Base-by-base conservation (phyloP, 371 early-diverging fungal species). In the Nematocida displodere region DNA sequence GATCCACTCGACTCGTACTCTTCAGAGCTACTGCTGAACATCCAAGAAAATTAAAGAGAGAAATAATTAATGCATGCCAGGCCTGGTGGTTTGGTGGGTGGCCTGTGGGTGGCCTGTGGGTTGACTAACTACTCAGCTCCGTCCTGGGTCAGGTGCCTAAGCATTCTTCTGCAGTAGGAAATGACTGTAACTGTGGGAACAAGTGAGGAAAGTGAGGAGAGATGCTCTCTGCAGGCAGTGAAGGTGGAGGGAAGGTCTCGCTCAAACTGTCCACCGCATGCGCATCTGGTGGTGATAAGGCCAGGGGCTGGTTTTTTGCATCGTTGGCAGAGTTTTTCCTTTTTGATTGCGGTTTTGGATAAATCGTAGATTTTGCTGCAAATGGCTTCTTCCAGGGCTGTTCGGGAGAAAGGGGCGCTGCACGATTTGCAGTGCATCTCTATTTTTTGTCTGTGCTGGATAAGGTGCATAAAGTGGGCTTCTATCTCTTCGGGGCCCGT, bases 1-100 rank as follows among this genome's bases (percentile, higher is more conserved):
- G 75, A 71, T 17, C 39, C 47, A 28, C 39, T 62, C 15, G 75
- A 67, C 11, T 71, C 62, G 36, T 71, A 71, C 36, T 71, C 75
- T 22, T 71, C 75, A n/a, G 62, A 48, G 39, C 68, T 67, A 31
- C 61, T 59, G 42, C 24, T 29, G 17, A 54, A 54, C 58, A 44
- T 59, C 36, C 36, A 44, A 64, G n/a, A 20, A 55, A 54, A 59
- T 29, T 54, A 29, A n/a, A 40, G 54, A 47, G 4, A 52, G 11
- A 64, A 64, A 52, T 52, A 26, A 65, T 63, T 31, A n/a, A 65
- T 58, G 33, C 46, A 65, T 53, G 24, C 11, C 11, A 42, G 44
- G 11, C 44, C n/a, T 42, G 11, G 44, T 42, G 13, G 11, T 42
- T 42, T 42, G 13, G 11, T 11, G 13, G n/a, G n/a, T n/a, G n/a